Evolutionary conservation across 192 early-diverging fungal genomes (phyloP).

Genomic region (Lunasporangiospora selenospora): DNA sequence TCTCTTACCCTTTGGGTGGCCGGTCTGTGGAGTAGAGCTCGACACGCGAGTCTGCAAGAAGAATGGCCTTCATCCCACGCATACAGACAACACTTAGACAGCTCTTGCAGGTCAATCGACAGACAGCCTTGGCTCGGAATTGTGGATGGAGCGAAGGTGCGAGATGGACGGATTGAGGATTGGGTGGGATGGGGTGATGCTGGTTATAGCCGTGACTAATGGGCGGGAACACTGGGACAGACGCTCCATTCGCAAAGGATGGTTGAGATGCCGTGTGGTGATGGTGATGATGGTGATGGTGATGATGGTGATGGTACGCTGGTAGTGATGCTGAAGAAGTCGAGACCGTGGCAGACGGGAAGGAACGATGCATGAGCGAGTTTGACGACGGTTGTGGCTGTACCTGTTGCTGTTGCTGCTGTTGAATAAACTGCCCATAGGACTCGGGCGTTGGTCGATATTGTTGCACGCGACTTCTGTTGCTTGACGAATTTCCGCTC

Average conservation of each 20-base stretch:
- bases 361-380: background rate
- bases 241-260: background rate
- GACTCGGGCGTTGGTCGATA: too few species aligned
- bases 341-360: background rate
- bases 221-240: slow-evolving; percentile 1
- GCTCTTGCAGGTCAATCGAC: slow-evolving; percentile 70
- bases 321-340: background rate
- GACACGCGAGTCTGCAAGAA: slow-evolving; percentile 75
- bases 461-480: too few species aligned
- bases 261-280: too few species aligned
- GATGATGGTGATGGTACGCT: slow-evolving; percentile 3
- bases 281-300: background rate
- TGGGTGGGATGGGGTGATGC: background rate
- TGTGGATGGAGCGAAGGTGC: slow-evolving; percentile 51
- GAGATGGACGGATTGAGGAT: slow-evolving; percentile 12
- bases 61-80: slow-evolving; percentile 85
- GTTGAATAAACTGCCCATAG: too few species aligned
- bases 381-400: background rate
- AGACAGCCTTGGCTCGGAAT: slow-evolving; percentile 75
- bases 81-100: slow-evolving; percentile 67
- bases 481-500: too few species aligned
- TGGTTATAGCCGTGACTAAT: background rate
- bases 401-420: slow-evolving; percentile 3
- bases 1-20: slow-evolving; percentile 62
- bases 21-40: slow-evolving; percentile 81